Evolutionary conservation across 148 eudicot genomes (phyloP), one percentile per base, ranked within the genome.

Genomic region (Linanthus parryae): DNA sequence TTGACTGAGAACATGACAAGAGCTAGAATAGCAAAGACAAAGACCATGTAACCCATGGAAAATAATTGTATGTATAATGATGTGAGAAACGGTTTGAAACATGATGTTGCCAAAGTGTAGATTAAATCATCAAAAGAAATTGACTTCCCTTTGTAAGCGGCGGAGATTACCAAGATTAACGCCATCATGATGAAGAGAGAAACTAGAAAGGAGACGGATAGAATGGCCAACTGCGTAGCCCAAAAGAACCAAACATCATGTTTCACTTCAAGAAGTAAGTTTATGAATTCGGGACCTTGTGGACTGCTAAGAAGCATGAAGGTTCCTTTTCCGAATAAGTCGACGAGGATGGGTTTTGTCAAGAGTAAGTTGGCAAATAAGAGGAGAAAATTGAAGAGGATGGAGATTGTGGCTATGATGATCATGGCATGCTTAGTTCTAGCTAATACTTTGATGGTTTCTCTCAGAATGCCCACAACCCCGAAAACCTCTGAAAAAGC

Each of bases 351-450:
- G 24, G 52, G 36, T 37, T 52, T 42, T 14, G 41, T 5, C 20
- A 43, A 35, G 31, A 39, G 57, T 2, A 1, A 36, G 20, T 7
- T 27, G 8, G 45, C 16, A 15, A 52, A 22, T 9, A 44, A 56
- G 8, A 22, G 29, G 8, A 37, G 16, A 12, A 68, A 62, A 33
- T 28, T 44, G 2, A 62, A 21, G 26, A 57, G n/a, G 25, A 69
- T 18, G 8, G 25, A 2, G 20, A 31, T 17, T 6, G 55, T 25
- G 24, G 41, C 55, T 30, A 51, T 33, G 18, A 51, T 31, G 55
- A 8, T n/a, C 11, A 51, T 51, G 39, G 15, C 21, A 16, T 33
- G 30, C 55, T 16, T 2, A 20, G 2, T 51, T 51, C 33, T 31
- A 16, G 23, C 16, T 17, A 51, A 17, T 2, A 51, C 20, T 34